A percentile compares a stretch with the other conserved stretches of the same genome.
Conservation (phyloP, 129 eudicot genomes). For the Tagetes patula region DNA sequence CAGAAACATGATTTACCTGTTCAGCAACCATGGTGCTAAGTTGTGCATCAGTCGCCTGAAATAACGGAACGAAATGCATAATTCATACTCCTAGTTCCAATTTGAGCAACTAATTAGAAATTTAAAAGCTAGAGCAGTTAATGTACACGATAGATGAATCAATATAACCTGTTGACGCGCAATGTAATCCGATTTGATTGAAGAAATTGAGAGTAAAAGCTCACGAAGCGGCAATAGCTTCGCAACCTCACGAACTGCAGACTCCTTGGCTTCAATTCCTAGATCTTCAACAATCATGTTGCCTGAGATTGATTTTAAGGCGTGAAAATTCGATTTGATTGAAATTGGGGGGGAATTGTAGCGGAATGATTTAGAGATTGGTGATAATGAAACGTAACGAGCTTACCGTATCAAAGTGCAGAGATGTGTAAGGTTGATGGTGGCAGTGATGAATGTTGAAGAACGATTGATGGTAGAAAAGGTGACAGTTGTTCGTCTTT, state of each 20-base stretch:
- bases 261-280: constrained; percentile 93
- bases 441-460: background rate
- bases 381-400: background rate
- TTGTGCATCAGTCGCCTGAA: constrained; percentile 98
- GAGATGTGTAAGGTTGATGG: background rate
- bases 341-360: constrained; percentile 19
- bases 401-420: constrained; percentile 22
- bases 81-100: constrained; percentile 7
- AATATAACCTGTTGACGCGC: constrained; percentile 83
- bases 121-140: background rate
- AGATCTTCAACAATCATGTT: constrained; percentile 97
- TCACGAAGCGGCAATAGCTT: constrained; percentile 92
- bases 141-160: background rate
- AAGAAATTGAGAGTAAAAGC: constrained; percentile 79
- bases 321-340: background rate
- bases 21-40: constrained; percentile 99
- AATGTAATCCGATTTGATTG: constrained; percentile 93
- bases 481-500: constrained; percentile 11
- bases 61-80: background rate
- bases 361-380: constrained; percentile 1
- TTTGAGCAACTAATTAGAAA: background rate
- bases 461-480: background rate
- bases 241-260: constrained; percentile 97
- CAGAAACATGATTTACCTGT: constrained; percentile 56
- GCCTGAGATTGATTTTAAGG: background rate